Conservation (phyloP, 805 yeast genomes). For the Ogataea ramenticola region DNA sequence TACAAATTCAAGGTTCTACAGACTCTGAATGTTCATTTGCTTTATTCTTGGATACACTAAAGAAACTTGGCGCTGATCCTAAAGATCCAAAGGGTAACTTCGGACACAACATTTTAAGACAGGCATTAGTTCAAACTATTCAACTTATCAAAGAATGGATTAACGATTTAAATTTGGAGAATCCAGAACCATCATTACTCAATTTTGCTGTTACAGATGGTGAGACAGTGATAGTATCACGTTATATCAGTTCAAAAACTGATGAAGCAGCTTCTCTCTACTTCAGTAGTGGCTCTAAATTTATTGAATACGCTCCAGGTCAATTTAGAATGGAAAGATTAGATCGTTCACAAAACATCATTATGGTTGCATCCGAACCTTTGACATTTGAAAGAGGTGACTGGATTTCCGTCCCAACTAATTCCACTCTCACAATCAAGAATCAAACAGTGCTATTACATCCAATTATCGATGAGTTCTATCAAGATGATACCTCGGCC, state of each 20-base stretch:
- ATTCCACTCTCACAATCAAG: slow-evolving; percentile 73
- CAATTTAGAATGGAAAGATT: slow-evolving; percentile 90
- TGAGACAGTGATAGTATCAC: slow-evolving; percentile 69
- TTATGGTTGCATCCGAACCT: slow-evolving; percentile 94
- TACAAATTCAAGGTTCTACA: slow-evolving; percentile 84
- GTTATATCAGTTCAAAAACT: slow-evolving; percentile 81
- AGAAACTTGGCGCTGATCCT: slow-evolving; percentile 72
- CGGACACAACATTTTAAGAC: slow-evolving; percentile 50
- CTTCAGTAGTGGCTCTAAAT: slow-evolving; percentile 88
- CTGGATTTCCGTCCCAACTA: slow-evolving; percentile 96
- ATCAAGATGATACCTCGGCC: slow-evolving; percentile 59
- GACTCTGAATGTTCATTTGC: slow-evolving; percentile 97
- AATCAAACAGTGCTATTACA: slow-evolving; percentile 84
- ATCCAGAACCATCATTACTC: slow-evolving; percentile 69
- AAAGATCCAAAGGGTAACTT: slow-evolving; percentile 34
- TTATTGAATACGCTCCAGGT: slow-evolving; percentile 85
- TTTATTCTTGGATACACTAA: slow-evolving; percentile 68
- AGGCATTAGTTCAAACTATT: slow-evolving; percentile 69
- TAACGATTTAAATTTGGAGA: slow-evolving; percentile 40
- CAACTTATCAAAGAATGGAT: slow-evolving; percentile 77
- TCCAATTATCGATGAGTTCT: slow-evolving; percentile 87
- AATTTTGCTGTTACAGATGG: slow-evolving; percentile 97
- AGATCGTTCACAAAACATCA: slow-evolving; percentile 87
- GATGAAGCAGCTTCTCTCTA: slow-evolving; percentile 97
- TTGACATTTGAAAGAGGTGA: slow-evolving; percentile 94